phyloP scores from a whole-genome alignment of 1,284 basidiomycete genomes.

The Hypsizygus ulmarius region DNA sequence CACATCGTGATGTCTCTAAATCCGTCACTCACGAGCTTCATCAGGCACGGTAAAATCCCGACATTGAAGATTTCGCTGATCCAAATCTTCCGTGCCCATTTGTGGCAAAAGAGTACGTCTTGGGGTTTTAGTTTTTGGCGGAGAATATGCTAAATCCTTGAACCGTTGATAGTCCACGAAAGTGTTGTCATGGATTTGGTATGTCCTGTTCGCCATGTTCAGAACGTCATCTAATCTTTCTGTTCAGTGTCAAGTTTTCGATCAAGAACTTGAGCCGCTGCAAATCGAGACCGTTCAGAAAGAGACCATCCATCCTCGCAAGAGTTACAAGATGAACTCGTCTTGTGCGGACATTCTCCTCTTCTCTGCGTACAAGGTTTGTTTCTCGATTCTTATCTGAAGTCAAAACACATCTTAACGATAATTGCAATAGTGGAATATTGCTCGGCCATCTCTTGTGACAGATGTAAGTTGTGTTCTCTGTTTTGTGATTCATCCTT shows the following conservation, averaged over 20 bases:
- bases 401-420: conserved; percentile 1
- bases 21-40: conserved; percentile 22
- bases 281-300: conserved; percentile 99
- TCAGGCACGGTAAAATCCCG: conserved; percentile 96
- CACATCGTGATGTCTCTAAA: neutral
- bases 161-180: conserved; percentile 58
- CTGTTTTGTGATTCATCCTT: neutral
- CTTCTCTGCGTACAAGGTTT: conserved; percentile 90
- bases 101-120: conserved; percentile 95
- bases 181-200: conserved; percentile 96
- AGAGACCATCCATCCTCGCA: conserved; percentile 98
- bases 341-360: conserved; percentile 95
- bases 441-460: conserved; percentile 91
- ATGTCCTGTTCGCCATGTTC: conserved; percentile 30
- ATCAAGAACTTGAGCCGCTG: conserved; percentile 96
- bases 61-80: conserved; percentile 98
- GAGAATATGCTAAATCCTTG: conserved; percentile 14
- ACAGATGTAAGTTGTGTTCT: conserved; percentile 69
- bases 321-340: conserved; percentile 99
- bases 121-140: conserved; percentile 2
- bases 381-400: conserved; percentile 7
- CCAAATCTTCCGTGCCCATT: conserved; percentile 99
- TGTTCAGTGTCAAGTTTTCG: conserved; percentile 90
- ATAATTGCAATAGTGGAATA: conserved; percentile 77
- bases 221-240: neutral